Evolutionary conservation across 2,329 filamentous ascomycete species (phyloP).

Genomic region (Colletotrichum falcatum): DNA sequence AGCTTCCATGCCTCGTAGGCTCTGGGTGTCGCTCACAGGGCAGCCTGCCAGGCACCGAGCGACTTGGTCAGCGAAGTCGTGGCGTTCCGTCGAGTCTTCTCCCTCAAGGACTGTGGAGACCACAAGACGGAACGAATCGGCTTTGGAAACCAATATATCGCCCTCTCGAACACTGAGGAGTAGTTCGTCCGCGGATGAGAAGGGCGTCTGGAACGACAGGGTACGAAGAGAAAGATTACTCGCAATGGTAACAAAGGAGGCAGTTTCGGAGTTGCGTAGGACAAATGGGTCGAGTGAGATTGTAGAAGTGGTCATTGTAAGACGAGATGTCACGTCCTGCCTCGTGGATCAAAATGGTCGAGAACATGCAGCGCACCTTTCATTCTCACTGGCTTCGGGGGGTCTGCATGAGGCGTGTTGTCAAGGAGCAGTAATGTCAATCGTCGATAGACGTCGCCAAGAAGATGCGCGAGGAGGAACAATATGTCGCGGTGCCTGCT

Average conservation of each 20-base stretch:
- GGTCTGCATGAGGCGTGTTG: background rate
- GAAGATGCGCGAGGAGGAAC: background rate
- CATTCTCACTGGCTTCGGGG: no score
- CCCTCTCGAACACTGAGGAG: background rate
- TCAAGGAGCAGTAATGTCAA: background rate
- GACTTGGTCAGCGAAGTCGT: background rate
- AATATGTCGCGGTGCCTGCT: background rate
- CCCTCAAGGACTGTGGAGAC: slow-evolving; percentile 9
- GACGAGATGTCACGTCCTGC: background rate
- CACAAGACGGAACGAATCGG: slow-evolving; percentile 4
- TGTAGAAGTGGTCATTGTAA: slow-evolving; percentile 18
- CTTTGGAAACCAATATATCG: slow-evolving; percentile 10
- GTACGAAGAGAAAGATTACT: slow-evolving; percentile 25
- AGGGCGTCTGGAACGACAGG: background rate
- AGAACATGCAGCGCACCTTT: background rate
- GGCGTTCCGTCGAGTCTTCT: background rate
- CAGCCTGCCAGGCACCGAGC: background rate
- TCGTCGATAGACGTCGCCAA: background rate
- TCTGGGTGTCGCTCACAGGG: background rate
- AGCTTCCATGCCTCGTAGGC: background rate
- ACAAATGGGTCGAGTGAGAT: slow-evolving; percentile 18
- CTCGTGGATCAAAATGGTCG: background rate
- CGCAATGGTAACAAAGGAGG: slow-evolving; percentile 7
- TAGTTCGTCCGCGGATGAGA: slow-evolving; percentile 17
- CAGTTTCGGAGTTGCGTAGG: background rate